A percentile compares a stretch with the other conserved stretches of the same genome.
phyloP scores from a whole-genome alignment of 2,329 filamentous ascomycete genomes.

The Monosporascus sp. region DNA sequence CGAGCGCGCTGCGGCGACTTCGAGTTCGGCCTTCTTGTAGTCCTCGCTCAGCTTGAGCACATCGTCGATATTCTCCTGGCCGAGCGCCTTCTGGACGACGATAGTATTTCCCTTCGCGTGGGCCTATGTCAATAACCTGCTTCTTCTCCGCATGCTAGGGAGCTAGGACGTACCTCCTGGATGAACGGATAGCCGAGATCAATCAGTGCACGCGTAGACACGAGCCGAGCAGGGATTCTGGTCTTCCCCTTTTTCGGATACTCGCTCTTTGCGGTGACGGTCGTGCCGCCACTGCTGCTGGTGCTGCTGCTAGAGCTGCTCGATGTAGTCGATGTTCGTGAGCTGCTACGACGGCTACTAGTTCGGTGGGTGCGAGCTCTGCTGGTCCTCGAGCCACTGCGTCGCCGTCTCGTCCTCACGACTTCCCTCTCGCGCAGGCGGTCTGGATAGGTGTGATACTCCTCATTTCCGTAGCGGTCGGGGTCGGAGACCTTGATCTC shows the following conservation, averaged over 20 bases:
- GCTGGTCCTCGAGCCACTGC: slow-evolving; percentile 38
- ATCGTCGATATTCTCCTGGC: slow-evolving; percentile 88
- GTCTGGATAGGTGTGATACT: slow-evolving; percentile 59
- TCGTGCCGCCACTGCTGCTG: slow-evolving; percentile 39
- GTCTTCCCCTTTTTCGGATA: slow-evolving; percentile 87
- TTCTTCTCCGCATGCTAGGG: background rate
- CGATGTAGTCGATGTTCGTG: slow-evolving; percentile 38
- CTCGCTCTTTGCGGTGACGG: slow-evolving; percentile 47
- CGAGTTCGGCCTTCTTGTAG: slow-evolving; percentile 55
- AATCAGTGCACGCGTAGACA: slow-evolving; percentile 74
- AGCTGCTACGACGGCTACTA: slow-evolving; percentile 32
- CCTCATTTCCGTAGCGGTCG: slow-evolving; percentile 66
- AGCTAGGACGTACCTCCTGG: slow-evolving; percentile 62
- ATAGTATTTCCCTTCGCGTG: slow-evolving; percentile 66
- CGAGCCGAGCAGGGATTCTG: slow-evolving; percentile 74
- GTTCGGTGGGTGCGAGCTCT: slow-evolving; percentile 26
- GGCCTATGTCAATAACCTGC: slow-evolving; percentile 26
- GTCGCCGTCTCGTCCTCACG: slow-evolving; percentile 43
- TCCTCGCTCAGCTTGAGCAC: slow-evolving; percentile 78
- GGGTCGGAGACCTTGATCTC: slow-evolving; percentile 66
- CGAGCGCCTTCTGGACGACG: slow-evolving; percentile 77
- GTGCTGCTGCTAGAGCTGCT: slow-evolving; percentile 41
- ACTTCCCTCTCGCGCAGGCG: slow-evolving; percentile 59
- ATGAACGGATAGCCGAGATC: slow-evolving; percentile 83
- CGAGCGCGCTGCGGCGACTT: slow-evolving; percentile 42